Evolutionary conservation across 176 grass and related monocot species (phyloP), one percentile per base, ranked within the genome.

Genomic region (Miscanthus lutarioriparius): DNA sequence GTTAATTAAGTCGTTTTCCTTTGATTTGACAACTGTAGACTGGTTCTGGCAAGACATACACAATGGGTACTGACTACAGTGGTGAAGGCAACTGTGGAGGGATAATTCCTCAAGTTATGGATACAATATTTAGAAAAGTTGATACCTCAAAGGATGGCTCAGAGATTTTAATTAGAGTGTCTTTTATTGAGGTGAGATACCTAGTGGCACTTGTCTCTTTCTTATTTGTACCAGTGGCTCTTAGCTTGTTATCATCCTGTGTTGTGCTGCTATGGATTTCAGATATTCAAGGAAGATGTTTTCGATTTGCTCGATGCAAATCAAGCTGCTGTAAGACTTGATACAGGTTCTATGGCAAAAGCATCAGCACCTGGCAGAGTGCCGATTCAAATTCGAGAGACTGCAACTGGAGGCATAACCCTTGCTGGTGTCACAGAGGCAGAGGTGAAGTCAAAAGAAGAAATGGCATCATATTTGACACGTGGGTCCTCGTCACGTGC

Each of bases 281-380:
- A 98, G 95, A 98, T 98, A 75, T 98, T 98, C 58, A 98, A 98
- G 84, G 95, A 98, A 70, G 95, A 98, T 83, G 95, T 98, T 3
- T 98, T 93, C 70, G 95, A 98, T 88, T 91, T 98, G 68, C 86
- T 98, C 33, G 92, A 95, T 64, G 64, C 86, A 77, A 85, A 73
- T 77, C 84, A 86, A 85, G 84, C 89, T 76, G n/a, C 76, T 81
- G 30, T 53, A 75, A 96, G 61, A 79, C 15, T 23, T 87, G 92
- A 98, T 70, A 23, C 72, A 72, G 85, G 77, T 39, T 65, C 69
- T 80, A 22, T 81, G 69, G 85, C 85, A 32, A 96, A 91, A 84
- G 73, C 83, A 63, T 65, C 83, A 36, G 87, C 67, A 22, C 82
- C 78, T 77, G 77, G 88, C 80, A 89, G 96, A 91, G 89, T 78